Percentiles rank a stretch among this genome's conserved stretches.
These are phyloP conservation scores for Backusella parvicylindrica DNA, from an alignment of 192 early-diverging fungal species.

Conservation along the genomic window DNA sequence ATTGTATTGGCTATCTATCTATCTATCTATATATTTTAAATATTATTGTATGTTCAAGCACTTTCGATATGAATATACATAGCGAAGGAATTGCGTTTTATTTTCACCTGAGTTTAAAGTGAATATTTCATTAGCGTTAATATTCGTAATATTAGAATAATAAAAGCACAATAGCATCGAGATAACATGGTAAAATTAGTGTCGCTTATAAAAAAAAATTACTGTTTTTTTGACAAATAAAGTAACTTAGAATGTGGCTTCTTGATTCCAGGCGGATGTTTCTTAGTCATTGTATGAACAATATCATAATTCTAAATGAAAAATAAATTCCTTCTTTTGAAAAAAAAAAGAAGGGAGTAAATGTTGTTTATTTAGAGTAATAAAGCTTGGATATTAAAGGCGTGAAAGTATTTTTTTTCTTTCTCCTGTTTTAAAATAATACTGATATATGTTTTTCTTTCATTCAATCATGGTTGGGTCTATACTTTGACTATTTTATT, in stretches of 20 bases:
- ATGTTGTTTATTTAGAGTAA: neutral
- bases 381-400: neutral
- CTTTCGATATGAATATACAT: no score
- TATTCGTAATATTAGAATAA: neutral
- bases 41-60: no score
- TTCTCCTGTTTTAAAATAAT: neutral
- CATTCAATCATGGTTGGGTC: neutral
- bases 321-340: no score
- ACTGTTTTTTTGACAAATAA: neutral
- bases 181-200: neutral
- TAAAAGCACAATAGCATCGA: neutral
- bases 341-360: neutral
- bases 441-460: neutral
- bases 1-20: no score
- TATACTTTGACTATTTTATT: neutral
- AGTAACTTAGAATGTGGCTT: neutral
- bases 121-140: no score
- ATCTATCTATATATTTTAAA: no score
- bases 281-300: no score
- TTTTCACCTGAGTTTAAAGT: no score
- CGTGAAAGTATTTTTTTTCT: neutral
- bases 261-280: neutral
- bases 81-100: no score
- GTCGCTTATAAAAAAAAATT: neutral
- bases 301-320: no score